Evolutionary conservation across 805 yeast species (phyloP).

Genomic region (Pichia cephalocereana): DNA sequence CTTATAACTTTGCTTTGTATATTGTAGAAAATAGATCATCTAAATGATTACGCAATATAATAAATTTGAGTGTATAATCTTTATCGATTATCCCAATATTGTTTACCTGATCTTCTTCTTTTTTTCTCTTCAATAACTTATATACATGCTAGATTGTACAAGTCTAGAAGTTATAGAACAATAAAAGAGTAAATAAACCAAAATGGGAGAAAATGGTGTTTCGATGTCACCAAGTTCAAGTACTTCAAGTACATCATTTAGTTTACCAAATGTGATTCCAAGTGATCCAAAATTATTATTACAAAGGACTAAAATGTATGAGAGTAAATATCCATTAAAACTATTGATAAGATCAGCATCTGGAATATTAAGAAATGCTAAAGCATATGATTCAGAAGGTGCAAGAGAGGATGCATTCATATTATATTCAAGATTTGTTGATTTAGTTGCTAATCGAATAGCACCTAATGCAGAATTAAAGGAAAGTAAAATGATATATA

Average conservation of each 20-base stretch:
- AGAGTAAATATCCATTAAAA: constrained; percentile 38
- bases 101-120: not conserved
- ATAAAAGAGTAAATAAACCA: not conserved
- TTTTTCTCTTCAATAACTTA: not conserved
- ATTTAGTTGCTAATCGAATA: constrained; percentile 40
- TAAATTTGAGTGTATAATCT: too few species aligned
- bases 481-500: constrained; percentile 15
- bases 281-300: constrained; percentile 29
- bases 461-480: constrained; percentile 37
- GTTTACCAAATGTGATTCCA: constrained; percentile 11
- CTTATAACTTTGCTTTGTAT: too few species aligned
- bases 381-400: constrained; percentile 33
- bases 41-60: too few species aligned
- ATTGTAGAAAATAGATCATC: too few species aligned
- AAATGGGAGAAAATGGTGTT: constrained; percentile 1
- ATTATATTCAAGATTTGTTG: constrained; percentile 50
- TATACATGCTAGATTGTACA: not conserved
- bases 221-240: constrained; percentile 9
- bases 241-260: constrained; percentile 11
- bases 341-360: constrained; percentile 49
- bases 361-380: constrained; percentile 38
- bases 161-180: too few species aligned
- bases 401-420: constrained; percentile 43
- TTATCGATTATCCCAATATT: too few species aligned
- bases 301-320: constrained; percentile 42